Percentiles rank a stretch among this genome's conserved stretches.
Evolutionary conservation across 2,329 filamentous ascomycete species (phyloP).

Genomic region (Seiridium cupressi): DNA sequence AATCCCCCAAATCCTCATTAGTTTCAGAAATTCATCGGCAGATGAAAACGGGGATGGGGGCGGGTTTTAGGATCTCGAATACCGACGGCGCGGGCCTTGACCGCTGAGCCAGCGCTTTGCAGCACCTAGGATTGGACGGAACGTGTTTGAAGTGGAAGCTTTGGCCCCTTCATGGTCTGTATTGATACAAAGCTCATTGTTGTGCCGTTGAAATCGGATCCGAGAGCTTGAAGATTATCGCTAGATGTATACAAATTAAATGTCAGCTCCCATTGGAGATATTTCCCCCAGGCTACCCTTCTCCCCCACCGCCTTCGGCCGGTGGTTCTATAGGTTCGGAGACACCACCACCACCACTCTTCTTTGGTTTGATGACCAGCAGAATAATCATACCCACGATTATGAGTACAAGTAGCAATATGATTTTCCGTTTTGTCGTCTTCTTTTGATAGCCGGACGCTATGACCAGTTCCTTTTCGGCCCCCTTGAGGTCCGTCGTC

Average conservation of each 20-base stretch:
- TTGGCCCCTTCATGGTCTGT: background rate
- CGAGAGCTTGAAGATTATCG: conserved; percentile 1
- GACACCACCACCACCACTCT: conserved; percentile 19
- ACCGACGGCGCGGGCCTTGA: background rate
- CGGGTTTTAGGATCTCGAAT: background rate
- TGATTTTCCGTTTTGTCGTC: conserved; percentile 87
- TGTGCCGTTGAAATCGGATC: background rate
- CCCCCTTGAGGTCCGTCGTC: conserved; percentile 87
- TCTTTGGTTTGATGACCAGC: conserved; percentile 76
- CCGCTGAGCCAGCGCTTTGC: background rate
- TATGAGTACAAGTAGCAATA: conserved; percentile 81
- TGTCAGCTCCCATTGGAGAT: background rate
- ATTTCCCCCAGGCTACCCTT: background rate
- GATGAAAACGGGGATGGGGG: no score
- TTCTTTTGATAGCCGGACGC: conserved; percentile 86
- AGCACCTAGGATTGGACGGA: background rate
- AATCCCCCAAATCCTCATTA: no score
- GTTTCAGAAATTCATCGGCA: no score
- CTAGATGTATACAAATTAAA: conserved; percentile 4
- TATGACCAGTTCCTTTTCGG: conserved; percentile 87
- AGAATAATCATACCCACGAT: conserved; percentile 86
- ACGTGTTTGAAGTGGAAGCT: background rate
- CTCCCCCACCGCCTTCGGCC: conserved; percentile 5
- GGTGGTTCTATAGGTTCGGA: conserved; percentile 3
- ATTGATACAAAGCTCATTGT: conserved; percentile 1